Evolutionary conservation across 202 grass and related monocot genomes (phyloP).

Genomic region (Bolboschoenoplectus hybrid): DNA sequence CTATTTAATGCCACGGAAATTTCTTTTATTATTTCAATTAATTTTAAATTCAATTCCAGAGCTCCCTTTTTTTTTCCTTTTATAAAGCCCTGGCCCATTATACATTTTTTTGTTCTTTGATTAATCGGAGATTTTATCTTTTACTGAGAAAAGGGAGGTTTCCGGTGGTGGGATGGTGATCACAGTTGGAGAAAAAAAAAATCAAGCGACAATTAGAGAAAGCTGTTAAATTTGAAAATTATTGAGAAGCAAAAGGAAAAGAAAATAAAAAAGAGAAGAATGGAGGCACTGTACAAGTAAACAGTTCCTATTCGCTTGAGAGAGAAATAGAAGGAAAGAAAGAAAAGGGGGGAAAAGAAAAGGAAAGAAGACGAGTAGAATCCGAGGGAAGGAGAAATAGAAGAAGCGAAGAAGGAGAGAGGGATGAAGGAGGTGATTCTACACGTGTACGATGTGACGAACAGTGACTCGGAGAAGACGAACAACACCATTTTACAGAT

Average conservation of each 20-base stretch:
- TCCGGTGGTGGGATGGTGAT: slow-evolving; percentile 11
- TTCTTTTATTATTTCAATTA: background rate
- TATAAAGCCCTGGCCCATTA: background rate
- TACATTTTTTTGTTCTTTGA: background rate
- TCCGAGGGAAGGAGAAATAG: background rate
- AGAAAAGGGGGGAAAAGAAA: background rate
- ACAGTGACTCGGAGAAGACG: slow-evolving; percentile 88
- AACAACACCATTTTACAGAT: slow-evolving; percentile 96
- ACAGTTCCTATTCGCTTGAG: slow-evolving; percentile 13
- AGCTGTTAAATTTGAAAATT: slow-evolving; percentile 36
- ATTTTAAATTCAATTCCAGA: background rate
- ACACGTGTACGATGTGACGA: slow-evolving; percentile 98
- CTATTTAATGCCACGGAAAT: background rate
- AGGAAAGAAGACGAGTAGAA: background rate
- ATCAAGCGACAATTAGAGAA: background rate
- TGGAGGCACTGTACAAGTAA: background rate
- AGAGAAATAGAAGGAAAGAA: background rate
- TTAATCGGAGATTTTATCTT: background rate
- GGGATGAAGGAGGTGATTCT: slow-evolving; percentile 89
- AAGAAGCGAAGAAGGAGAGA: background rate
- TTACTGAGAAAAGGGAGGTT: background rate
- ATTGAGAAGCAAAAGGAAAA: slow-evolving; percentile 15
- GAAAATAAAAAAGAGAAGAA: background rate
- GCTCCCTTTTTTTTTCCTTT: background rate
- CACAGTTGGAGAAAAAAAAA: background rate